A percentile compares a stretch with the other conserved stretches of the same genome.
Conservation (phyloP, 2,329 filamentous ascomycete species). For the Cordyceps sp. region DNA sequence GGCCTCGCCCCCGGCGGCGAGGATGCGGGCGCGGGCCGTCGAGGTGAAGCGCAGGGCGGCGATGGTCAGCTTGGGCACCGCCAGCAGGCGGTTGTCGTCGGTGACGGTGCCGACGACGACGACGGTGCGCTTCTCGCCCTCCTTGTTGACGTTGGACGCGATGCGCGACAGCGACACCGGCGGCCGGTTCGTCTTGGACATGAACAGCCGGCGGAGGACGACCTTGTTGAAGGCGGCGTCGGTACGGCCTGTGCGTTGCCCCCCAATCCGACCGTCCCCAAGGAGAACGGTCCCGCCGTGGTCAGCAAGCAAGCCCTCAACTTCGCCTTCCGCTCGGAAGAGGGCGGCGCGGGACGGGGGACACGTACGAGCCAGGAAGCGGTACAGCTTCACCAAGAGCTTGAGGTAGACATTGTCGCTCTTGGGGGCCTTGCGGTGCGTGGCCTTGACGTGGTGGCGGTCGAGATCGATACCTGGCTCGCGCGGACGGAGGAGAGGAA, state of each 20-base stretch:
- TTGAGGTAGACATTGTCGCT: constrained; percentile 96
- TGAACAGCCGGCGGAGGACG: constrained; percentile 91
- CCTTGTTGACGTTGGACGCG: constrained; percentile 49
- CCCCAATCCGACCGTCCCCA: neutral
- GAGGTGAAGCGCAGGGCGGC: constrained; percentile 94
- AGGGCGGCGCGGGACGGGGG: neutral
- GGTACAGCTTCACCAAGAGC: constrained; percentile 95
- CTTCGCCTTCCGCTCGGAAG: neutral
- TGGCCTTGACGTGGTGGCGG: constrained; percentile 50
- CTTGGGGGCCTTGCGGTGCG: constrained; percentile 89
- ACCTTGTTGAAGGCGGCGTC: constrained; percentile 98
- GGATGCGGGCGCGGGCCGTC: constrained; percentile 83
- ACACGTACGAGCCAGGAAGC: constrained; percentile 86
- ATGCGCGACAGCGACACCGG: constrained; percentile 92
- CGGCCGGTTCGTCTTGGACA: constrained; percentile 96
- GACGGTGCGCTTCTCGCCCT: constrained; percentile 65
- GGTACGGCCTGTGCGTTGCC: constrained; percentile 55
- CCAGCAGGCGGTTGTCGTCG: constrained; percentile 88
- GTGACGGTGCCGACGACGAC: constrained; percentile 92
- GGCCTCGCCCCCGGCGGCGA: constrained; percentile 85
- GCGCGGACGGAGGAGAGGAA: constrained; percentile 19
- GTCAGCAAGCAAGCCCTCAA: neutral
- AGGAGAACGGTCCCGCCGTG: too few relatives aligned
- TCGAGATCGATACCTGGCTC: constrained; percentile 53
- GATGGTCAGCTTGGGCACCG: constrained; percentile 81